These are phyloP conservation scores for Paraphoma chrysanthemicola DNA, from an alignment of 2,329 filamentous ascomycete genomes.

Conservation along the genomic window DNA sequence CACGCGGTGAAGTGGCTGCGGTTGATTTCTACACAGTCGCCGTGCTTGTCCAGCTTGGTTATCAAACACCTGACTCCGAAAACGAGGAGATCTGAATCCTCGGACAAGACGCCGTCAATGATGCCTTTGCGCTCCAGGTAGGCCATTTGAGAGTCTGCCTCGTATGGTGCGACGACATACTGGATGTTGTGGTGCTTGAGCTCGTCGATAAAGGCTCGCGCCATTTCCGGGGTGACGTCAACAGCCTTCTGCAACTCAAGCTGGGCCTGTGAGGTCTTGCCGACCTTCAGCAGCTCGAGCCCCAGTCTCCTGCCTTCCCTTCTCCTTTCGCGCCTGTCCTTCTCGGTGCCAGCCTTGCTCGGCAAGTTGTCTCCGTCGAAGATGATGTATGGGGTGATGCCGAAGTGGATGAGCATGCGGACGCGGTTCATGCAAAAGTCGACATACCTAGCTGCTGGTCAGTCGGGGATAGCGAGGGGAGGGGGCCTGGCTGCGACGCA, in stretches of 20 bases:
- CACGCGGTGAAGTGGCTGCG: slow-evolving; percentile 88
- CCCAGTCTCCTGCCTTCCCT: slow-evolving; percentile 79
- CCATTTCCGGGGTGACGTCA: slow-evolving; percentile 96
- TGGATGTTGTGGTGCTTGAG: slow-evolving; percentile 80
- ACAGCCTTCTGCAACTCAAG: slow-evolving; percentile 92
- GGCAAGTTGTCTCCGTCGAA: slow-evolving; percentile 96
- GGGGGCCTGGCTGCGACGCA: slow-evolving; percentile 52
- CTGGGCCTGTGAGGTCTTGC: slow-evolving; percentile 80
- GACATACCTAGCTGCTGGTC: slow-evolving; percentile 70
- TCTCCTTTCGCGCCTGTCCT: slow-evolving; percentile 74
- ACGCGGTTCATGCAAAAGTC: slow-evolving; percentile 90
- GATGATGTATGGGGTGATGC: slow-evolving; percentile 90
- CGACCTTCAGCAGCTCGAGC: slow-evolving; percentile 79
- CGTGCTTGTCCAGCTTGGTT: slow-evolving; percentile 93
- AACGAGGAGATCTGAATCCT: slow-evolving; percentile 94
- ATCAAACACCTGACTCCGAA: slow-evolving; percentile 91
- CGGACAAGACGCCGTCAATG: slow-evolving; percentile 87
- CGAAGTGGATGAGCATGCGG: slow-evolving; percentile 92
- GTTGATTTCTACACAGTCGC: slow-evolving; percentile 90
- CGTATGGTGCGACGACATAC: slow-evolving; percentile 95
- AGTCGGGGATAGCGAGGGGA: slow-evolving; percentile 2
- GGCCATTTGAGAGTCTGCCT: slow-evolving; percentile 95
- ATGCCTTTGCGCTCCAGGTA: slow-evolving; percentile 88
- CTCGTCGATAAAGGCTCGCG: slow-evolving; percentile 86
- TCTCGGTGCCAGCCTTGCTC: slow-evolving; percentile 89